A percentile compares a stretch with the other conserved stretches of the same genome.
Conservation (phyloP, 1,139 yeast genomes). For the Williopsis jadinii region DNA sequence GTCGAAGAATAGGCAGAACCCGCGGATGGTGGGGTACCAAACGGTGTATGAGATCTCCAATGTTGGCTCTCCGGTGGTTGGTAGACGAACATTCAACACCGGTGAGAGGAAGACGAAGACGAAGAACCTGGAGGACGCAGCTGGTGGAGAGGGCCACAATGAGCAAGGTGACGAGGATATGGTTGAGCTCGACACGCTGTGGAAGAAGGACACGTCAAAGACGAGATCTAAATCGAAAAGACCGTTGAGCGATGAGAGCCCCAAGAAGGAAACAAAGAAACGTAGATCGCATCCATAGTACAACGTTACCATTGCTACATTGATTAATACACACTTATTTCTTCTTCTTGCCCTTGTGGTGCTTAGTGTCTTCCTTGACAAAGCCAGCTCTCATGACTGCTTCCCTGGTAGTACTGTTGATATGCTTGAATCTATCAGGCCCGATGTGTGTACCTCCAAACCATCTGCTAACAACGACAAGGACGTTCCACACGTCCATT, state of each 20-base stretch:
- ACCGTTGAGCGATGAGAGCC: conserved; percentile 15
- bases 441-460: conserved; percentile 90
- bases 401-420: conserved; percentile 81
- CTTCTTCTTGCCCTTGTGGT: too few species aligned
- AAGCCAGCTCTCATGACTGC: conserved; percentile 41
- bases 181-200: conserved; percentile 26
- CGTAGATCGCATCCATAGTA: conserved; percentile 13
- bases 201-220: conserved; percentile 23
- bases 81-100: conserved; percentile 24
- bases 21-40: conserved; percentile 42
- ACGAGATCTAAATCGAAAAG: conserved; percentile 12
- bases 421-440: conserved; percentile 90
- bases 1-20: conserved; percentile 7
- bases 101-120: conserved; percentile 15
- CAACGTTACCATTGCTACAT: background rate
- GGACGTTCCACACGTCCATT: conserved; percentile 80
- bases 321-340: background rate
- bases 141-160: conserved; percentile 1
- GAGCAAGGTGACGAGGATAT: conserved; percentile 9
- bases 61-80: conserved; percentile 14
- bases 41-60: conserved; percentile 25
- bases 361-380: conserved; percentile 5
- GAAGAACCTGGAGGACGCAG: conserved; percentile 15
- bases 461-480: conserved; percentile 75
- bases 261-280: conserved; percentile 17